Evolutionary conservation across 345 rosid genomes (phyloP).

Genomic region (Citrus australasica): DNA sequence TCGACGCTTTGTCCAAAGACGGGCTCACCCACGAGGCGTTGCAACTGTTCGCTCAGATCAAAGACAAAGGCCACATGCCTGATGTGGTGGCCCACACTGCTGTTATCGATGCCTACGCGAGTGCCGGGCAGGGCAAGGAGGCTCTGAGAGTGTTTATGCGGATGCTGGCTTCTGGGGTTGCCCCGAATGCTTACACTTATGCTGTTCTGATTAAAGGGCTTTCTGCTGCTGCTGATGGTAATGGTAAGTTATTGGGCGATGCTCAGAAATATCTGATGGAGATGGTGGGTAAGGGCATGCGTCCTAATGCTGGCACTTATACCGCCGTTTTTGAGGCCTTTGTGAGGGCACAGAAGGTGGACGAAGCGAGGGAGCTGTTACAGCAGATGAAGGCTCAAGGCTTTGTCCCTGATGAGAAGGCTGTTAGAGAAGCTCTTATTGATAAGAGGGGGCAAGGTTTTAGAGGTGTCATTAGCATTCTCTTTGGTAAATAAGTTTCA

Average conservation of each 20-base stretch:
- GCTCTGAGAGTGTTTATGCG: slow-evolving; percentile 56
- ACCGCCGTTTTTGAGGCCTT: slow-evolving; percentile 55
- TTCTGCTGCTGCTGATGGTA: slow-evolving; percentile 31
- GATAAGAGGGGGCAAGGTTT: slow-evolving; percentile 42
- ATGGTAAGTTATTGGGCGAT: slow-evolving; percentile 20
- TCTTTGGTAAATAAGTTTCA: slow-evolving; percentile 37
- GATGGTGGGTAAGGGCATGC: slow-evolving; percentile 61
- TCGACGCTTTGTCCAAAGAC: slow-evolving; percentile 77
- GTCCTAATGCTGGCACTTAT: slow-evolving; percentile 48
- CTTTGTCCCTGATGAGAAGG: slow-evolving; percentile 50
- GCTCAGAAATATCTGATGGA: slow-evolving; percentile 54
- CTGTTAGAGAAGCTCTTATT: slow-evolving; percentile 37
- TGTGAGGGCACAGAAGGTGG: slow-evolving; percentile 38
- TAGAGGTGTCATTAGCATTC: slow-evolving; percentile 42
- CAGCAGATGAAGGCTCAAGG: slow-evolving; percentile 47
- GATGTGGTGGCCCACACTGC: slow-evolving; percentile 76
- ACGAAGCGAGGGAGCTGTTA: slow-evolving; percentile 45
- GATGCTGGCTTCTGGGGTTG: slow-evolving; percentile 65
- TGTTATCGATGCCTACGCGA: slow-evolving; percentile 66
- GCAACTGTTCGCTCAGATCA: slow-evolving; percentile 64
- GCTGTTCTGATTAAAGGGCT: slow-evolving; percentile 62
- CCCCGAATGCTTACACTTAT: slow-evolving; percentile 73
- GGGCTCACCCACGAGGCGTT: slow-evolving; percentile 75
- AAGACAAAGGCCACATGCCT: slow-evolving; percentile 62
- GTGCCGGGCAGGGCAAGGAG: slow-evolving; percentile 63